Evolutionary conservation across 495 filamentous ascomycete species (phyloP).

Genomic region (Lophiotrema nucula): DNA sequence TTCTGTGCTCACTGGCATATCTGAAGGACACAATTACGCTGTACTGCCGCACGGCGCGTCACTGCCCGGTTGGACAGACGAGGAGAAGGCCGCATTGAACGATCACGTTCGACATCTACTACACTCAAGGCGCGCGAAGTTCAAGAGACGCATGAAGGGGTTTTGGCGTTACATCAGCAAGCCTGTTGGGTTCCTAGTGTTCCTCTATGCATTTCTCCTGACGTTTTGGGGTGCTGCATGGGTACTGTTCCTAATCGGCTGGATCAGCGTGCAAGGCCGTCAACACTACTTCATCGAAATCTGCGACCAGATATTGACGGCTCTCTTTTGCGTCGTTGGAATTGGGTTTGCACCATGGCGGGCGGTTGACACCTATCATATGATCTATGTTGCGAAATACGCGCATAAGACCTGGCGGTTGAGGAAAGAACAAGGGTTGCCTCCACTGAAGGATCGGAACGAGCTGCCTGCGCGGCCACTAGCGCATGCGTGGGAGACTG

Average conservation of each 20-base stretch:
- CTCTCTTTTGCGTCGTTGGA: slow-evolving; percentile 73
- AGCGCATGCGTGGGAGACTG: slow-evolving; percentile 8
- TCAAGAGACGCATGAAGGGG: slow-evolving; percentile 70
- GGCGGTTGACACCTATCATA: slow-evolving; percentile 76
- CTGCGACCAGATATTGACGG: slow-evolving; percentile 75
- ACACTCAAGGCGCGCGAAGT: slow-evolving; percentile 70
- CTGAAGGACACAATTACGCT: slow-evolving; percentile 47
- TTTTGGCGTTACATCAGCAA: slow-evolving; percentile 71
- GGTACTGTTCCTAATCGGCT: slow-evolving; percentile 82
- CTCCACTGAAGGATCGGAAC: slow-evolving; percentile 66
- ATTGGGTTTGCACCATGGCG: slow-evolving; percentile 75
- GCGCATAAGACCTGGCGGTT: slow-evolving; percentile 70
- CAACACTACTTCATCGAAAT: slow-evolving; percentile 70
- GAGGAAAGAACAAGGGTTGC: slow-evolving; percentile 58
- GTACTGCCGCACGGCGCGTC: slow-evolving; percentile 63
- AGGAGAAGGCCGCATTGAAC: slow-evolving; percentile 69
- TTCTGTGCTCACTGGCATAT: slow-evolving; percentile 25
- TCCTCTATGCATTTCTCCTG: slow-evolving; percentile 72
- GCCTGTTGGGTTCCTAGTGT: slow-evolving; percentile 73
- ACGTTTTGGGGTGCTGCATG: slow-evolving; percentile 78
- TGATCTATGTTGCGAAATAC: slow-evolving; percentile 66
- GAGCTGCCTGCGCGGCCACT: slow-evolving; percentile 54
- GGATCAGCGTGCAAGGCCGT: slow-evolving; percentile 72
- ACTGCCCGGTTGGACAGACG: slow-evolving; percentile 67
- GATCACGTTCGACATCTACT: slow-evolving; percentile 80